Evolutionary conservation across 371 early-diverging fungal species (phyloP), one percentile per base, ranked within the genome.

Genomic region (Rhizopus microsporus): DNA sequence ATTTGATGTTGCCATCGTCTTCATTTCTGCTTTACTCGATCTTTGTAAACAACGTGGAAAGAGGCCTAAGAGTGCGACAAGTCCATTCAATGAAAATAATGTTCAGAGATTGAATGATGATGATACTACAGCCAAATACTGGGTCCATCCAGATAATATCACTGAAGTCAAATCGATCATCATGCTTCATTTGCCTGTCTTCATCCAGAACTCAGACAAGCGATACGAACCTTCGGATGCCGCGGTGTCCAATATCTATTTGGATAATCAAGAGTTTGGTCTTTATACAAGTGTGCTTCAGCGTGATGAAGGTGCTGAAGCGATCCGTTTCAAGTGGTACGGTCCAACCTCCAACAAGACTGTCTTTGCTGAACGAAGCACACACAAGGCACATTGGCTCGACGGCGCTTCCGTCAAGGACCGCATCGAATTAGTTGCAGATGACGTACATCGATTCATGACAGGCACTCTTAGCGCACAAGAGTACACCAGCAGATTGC

Each of bases 101-200:
- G 30, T 7, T 5, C 23, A 17, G 6, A 0, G 43, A 8, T 29
- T 7, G 29, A 43, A 35, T n/a, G 57, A 56, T 29, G 13, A 47
- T 6, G 31, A 15, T 37, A 38, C 23, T 48, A 94, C 94, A 15
- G 86, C 89, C 35, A 95, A 99, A 78, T 99, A 98, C 75, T 99
- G 99, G 99, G 93, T 99, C 13, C 97, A 97, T 65, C 94, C 94
- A 1, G 99, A 99, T 70, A 98, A 99, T 72, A 91, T 99, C 44
- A 93, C 93, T 52, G 97, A 97, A 69, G 87, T 99, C 62, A 95
- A 97, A 70, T 86, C 92, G 40, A 81, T 87, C 62, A 93, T 99
- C 53, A 78, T 99, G 57, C 88, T 93, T 57, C 88, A 97, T 70
- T 86, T 99, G 4, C 99, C 99, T 5, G 95, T 99, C 17, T 84